Percentiles rank a stretch among this genome's conserved stretches.
phyloP scores from a whole-genome alignment of 345 rosid species.

The Lenwebbia sp. region DNA sequence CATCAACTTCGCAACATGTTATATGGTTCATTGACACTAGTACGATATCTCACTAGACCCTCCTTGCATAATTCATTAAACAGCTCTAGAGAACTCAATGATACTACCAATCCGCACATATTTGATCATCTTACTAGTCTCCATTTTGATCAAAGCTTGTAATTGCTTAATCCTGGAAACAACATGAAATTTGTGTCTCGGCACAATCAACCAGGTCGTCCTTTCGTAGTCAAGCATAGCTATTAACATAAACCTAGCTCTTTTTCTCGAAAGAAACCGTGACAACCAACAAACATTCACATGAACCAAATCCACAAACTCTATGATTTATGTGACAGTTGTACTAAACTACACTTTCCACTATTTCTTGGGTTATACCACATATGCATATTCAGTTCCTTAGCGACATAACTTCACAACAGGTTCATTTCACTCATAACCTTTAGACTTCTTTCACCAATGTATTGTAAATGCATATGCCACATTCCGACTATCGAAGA shows the following conservation, averaged over 20 bases:
- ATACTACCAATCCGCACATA: background rate
- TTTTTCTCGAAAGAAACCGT: accelerated
- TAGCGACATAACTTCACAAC: background rate
- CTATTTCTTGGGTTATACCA: background rate
- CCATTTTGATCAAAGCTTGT: background rate
- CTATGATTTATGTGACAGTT: too few species aligned
- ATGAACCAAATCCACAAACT: too few species aligned
- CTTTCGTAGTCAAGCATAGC: background rate
- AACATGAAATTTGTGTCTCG: background rate
- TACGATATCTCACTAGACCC: accelerated
- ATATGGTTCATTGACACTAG: background rate
- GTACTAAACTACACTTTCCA: background rate
- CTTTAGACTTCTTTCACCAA: background rate
- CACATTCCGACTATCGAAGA: background rate
- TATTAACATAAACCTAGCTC: background rate
- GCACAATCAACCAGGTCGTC: background rate
- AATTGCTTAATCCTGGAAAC: background rate
- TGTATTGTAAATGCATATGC: background rate
- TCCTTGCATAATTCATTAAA: background rate
- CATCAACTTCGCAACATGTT: background rate
- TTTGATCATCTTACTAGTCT: background rate
- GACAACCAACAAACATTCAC: background rate
- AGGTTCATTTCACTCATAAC: accelerated
- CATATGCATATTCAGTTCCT: background rate
- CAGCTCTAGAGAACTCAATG: background rate